These are phyloP conservation scores for Sarocladium oryzae DNA, from an alignment of 2,329 filamentous ascomycete species.

Conservation along the genomic window DNA sequence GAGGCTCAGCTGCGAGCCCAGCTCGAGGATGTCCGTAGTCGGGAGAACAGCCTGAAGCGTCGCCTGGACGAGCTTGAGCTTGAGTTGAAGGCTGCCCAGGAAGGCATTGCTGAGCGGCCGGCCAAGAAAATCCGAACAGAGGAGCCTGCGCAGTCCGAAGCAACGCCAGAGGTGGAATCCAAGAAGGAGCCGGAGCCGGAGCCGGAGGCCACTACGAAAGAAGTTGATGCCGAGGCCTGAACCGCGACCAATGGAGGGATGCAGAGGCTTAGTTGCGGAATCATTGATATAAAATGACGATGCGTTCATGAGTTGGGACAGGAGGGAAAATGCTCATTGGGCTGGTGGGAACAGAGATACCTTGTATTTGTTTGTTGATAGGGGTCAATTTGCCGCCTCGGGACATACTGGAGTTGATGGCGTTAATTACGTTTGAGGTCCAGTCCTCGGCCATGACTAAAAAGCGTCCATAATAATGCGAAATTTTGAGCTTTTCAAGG, in stretches of 20 bases:
- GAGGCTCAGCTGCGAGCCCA: conserved; percentile 49
- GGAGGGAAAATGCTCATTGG: not conserved
- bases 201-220: conserved; percentile 1
- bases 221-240: not conserved
- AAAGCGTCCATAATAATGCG: not conserved
- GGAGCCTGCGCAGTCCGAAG: not conserved
- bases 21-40: conserved; percentile 68
- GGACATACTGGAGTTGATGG: not conserved
- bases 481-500: not conserved
- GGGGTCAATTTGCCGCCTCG: not conserved
- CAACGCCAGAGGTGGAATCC: not conserved
- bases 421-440: not conserved
- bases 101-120: conserved; percentile 12
- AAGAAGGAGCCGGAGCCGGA: conserved; percentile 14
- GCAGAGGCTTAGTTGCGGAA: not conserved
- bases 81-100: conserved; percentile 27
- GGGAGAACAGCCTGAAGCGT: conserved; percentile 76
- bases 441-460: not conserved
- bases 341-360: not conserved
- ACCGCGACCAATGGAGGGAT: not conserved
- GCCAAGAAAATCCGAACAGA: conserved; percentile 11
- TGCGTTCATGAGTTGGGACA: not conserved
- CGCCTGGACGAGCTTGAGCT: conserved; percentile 73
- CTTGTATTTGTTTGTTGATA: conserved; percentile 1
- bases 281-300: not conserved